Conservation (phyloP, 1,284 basidiomycete species). For the Trametes hirsuta region DNA sequence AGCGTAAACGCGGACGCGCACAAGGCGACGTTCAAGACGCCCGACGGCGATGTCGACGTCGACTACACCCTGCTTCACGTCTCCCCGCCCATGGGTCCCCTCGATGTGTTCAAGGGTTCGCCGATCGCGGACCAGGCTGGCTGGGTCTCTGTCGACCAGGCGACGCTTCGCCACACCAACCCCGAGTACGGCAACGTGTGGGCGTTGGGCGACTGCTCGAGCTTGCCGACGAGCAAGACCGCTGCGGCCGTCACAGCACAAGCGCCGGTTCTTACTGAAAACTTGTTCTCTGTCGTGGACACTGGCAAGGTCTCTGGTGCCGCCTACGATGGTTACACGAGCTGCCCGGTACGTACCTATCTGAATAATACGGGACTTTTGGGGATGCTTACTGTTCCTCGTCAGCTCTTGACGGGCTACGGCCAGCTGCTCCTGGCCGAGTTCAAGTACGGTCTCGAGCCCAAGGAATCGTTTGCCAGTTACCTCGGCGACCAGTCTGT, state of each 20-base stretch:
- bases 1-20: slow-evolving; percentile 71
- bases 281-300: slow-evolving; percentile 77
- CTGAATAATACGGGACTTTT: not conserved
- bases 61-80: slow-evolving; percentile 90
- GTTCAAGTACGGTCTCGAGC: slow-evolving; percentile 85
- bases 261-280: slow-evolving; percentile 91
- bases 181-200: slow-evolving; percentile 84
- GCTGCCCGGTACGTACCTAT: slow-evolving; percentile 66
- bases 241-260: slow-evolving; percentile 93
- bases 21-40: slow-evolving; percentile 84
- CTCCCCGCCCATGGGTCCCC: slow-evolving; percentile 89
- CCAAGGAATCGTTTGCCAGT: slow-evolving; percentile 82
- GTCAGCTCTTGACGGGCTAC: slow-evolving; percentile 80
- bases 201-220: slow-evolving; percentile 89
- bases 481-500: slow-evolving; percentile 73
- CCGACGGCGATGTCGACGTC: slow-evolving; percentile 68
- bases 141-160: slow-evolving; percentile 87
- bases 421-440: slow-evolving; percentile 90
- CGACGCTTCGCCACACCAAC: slow-evolving; percentile 84
- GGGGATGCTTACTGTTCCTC: slow-evolving; percentile 17
- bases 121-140: slow-evolving; percentile 82
- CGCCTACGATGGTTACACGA: slow-evolving; percentile 83
- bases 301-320: slow-evolving; percentile 72
- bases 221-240: slow-evolving; percentile 94
- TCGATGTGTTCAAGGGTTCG: slow-evolving; percentile 80